Base-by-base conservation (phyloP, 1,284 basidiomycete species). In the Xerocomus amazonicus region DNA sequence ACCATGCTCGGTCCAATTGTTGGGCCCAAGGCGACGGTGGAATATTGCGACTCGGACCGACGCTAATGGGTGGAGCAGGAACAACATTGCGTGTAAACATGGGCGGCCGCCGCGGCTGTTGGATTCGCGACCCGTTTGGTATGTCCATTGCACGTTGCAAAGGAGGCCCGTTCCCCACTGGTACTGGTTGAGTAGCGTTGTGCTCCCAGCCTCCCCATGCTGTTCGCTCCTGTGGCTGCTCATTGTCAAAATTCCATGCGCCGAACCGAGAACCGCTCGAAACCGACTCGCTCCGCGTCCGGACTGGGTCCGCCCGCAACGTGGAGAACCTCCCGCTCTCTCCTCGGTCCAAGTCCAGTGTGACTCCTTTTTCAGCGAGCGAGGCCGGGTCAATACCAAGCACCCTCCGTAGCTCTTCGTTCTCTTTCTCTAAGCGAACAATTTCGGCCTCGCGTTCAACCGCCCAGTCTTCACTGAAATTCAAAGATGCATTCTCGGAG, bases 381-480 rank as follows among this genome's bases (percentile, higher is more conserved):
- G 71, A 75, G 16, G 68, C 73, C 38, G 71, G 63, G 67, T 89
- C 84, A 56, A 95, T 90, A 9, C 79, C 83, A 33, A 96, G 71
- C 66, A 86, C 68, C 60, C 77, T 76, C 48, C 94, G 75, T 45
- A 97, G 73, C 50, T 82, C 75, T 38, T 80, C 78, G 62, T 97
- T 97, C 71, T 96, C 94, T 48, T 72, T 73, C 64, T 88, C 83
- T 33, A 97, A 71, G 34, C 91, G 78, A 32, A 77, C 62, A 51
- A 95, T 88, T 72, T 96, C 92, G 57, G 74, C 74, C 66, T 96
- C 93, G 51, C 93, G 79, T 65, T 92, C 89, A 51, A 86, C 57
- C 0, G 88, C 83, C 89, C 92, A 94, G 69, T 96, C 92, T 27
- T 54, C 54, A 17, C 45, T 50, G 29, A 56, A 46, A 40, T 52